Percentiles rank a stretch among this genome's conserved stretches.
These are phyloP conservation scores for Neodidymelliopsis sp. DNA, from an alignment of 2,329 filamentous ascomycete species.

Conservation along the genomic window DNA sequence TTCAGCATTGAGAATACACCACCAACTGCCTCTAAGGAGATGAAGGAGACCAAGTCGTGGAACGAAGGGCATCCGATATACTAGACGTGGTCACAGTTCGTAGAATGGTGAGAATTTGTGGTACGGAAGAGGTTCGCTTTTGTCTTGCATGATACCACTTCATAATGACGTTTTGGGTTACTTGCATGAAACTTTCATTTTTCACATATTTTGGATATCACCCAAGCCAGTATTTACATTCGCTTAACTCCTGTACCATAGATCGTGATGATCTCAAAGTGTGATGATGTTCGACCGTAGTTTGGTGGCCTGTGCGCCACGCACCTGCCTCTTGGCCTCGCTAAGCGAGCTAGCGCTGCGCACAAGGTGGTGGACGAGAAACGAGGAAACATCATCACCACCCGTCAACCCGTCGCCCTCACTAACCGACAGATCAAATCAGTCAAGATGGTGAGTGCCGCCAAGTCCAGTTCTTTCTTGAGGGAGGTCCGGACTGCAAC, in stretches of 20 bases:
- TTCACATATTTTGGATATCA: no score
- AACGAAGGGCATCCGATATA: conserved; percentile 58
- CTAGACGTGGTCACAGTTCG: conserved; percentile 32
- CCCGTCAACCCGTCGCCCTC: conserved; percentile 45
- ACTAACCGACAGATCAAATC: conserved; percentile 48
- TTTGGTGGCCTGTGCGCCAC: background rate
- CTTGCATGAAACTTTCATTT: no score
- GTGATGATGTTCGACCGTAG: background rate
- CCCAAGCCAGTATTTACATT: no score
- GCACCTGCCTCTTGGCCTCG: conserved; percentile 1
- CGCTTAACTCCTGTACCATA: no score
- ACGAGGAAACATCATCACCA: conserved; percentile 35
- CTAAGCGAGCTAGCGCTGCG: conserved; percentile 15
- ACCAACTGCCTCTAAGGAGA: conserved; percentile 36
- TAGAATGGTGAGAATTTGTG: conserved; percentile 7
- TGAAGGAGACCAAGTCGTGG: conserved; percentile 51
- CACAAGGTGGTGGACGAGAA: conserved; percentile 3
- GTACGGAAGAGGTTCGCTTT: conserved; percentile 11
- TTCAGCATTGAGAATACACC: conserved; percentile 47
- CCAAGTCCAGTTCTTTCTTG: conserved; percentile 4
- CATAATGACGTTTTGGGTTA: conserved; percentile 19
- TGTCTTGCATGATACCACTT: conserved; percentile 41
- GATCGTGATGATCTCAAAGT: no score
- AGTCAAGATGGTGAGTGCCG: conserved; percentile 51
- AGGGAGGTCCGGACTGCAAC: conserved; percentile 30